These are phyloP conservation scores for Candida sanyiensis DNA, from an alignment of 805 yeast genomes.

Conservation along the genomic window DNA sequence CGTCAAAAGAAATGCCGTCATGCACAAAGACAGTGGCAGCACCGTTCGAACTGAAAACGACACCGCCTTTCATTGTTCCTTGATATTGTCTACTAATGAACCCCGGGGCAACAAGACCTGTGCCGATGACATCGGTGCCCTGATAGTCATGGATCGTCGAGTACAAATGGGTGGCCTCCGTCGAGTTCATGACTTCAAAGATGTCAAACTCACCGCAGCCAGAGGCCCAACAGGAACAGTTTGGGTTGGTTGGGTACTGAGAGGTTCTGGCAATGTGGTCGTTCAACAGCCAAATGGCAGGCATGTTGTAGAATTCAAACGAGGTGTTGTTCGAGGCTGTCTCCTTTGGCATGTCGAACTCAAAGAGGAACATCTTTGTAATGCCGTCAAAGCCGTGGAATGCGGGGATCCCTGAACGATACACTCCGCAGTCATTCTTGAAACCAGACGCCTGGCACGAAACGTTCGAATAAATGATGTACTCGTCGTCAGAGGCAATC, in stretches of 20 bases:
- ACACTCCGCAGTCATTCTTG: conserved; percentile 64
- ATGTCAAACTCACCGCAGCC: conserved; percentile 80
- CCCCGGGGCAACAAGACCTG: conserved; percentile 55
- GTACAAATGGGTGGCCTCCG: conserved; percentile 49
- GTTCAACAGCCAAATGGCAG: conserved; percentile 73
- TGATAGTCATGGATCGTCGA: conserved; percentile 75
- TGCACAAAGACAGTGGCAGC: conserved; percentile 56
- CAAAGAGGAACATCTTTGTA: conserved; percentile 67
- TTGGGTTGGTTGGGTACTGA: conserved; percentile 54
- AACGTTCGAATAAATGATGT: conserved; percentile 50
- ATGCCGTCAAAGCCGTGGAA: conserved; percentile 64
- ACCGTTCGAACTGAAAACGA: conserved; percentile 57
- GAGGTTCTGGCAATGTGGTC: conserved; percentile 71
- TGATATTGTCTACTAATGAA: conserved; percentile 49
- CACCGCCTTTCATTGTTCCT: conserved; percentile 63
- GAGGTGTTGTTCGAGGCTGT: conserved; percentile 27
- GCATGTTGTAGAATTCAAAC: conserved; percentile 46
- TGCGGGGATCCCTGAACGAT: conserved; percentile 69
- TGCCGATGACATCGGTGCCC: conserved; percentile 55
- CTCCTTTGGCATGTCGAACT: conserved; percentile 63
- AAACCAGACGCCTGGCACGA: conserved; percentile 52
- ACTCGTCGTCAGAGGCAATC: conserved; percentile 55
- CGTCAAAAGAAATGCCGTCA: conserved; percentile 44
- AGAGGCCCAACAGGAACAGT: conserved; percentile 71
- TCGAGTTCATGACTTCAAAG: conserved; percentile 65